Conservation (phyloP, 805 yeast genomes). For the Candida suzukii region DNA sequence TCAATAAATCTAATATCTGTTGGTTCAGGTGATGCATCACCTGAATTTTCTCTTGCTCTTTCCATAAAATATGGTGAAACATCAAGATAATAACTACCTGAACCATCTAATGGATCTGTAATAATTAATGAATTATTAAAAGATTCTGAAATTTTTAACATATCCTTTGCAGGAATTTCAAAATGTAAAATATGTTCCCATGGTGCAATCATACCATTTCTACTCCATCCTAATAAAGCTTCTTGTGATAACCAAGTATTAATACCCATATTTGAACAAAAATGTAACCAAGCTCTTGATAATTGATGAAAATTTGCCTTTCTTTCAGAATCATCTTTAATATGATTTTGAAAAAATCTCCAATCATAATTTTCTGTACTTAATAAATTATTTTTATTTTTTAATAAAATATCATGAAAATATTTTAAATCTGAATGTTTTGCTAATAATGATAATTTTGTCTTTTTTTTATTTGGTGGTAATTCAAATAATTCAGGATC, state of each 20-base stretch:
- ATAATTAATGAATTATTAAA: slow-evolving; percentile 41
- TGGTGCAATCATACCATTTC: slow-evolving; percentile 44
- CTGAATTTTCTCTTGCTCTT: slow-evolving; percentile 41
- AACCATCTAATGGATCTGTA: slow-evolving; percentile 36
- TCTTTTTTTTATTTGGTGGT: slow-evolving; percentile 20
- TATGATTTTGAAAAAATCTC: slow-evolving; percentile 50
- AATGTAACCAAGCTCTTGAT: slow-evolving; percentile 37
- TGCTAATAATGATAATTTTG: slow-evolving; percentile 24
- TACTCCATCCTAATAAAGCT: slow-evolving; percentile 40
- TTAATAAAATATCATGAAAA: slow-evolving; percentile 24
- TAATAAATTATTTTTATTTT: slow-evolving; percentile 24
- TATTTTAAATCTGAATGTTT: slow-evolving; percentile 22
- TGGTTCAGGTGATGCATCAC: slow-evolving; percentile 35
- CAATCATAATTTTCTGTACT: slow-evolving; percentile 47
- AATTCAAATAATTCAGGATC: slow-evolving; percentile 18
- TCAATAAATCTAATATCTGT: slow-evolving; percentile 55
- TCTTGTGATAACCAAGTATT: slow-evolving; percentile 44
- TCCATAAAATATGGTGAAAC: slow-evolving; percentile 42
- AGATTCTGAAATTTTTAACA: slow-evolving; percentile 36
- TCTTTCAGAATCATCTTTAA: slow-evolving; percentile 29
- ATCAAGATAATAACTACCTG: slow-evolving; percentile 39
- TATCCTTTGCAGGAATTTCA: slow-evolving; percentile 43
- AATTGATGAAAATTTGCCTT: slow-evolving; percentile 39
- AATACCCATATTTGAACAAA: slow-evolving; percentile 34
- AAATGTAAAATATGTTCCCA: slow-evolving; percentile 47